These are phyloP conservation scores for Umbelopsis vinacea DNA, from an alignment of 192 early-diverging fungal genomes.

Conservation along the genomic window DNA sequence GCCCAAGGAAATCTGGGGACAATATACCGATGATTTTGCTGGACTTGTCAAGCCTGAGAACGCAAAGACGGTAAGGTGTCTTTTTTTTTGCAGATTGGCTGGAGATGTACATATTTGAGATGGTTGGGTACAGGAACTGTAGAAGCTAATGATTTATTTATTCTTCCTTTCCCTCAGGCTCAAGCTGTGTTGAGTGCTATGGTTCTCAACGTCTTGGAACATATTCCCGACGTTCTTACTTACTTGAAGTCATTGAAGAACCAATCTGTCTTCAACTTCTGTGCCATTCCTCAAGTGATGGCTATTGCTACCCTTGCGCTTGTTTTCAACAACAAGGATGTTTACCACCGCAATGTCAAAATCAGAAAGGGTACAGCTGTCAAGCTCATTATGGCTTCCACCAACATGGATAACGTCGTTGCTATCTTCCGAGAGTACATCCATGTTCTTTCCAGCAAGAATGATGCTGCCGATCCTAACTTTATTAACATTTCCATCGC, in stretches of 20 bases:
- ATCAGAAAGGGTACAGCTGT: constrained; percentile 90
- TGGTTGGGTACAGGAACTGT: too few relatives aligned
- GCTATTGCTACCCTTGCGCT: constrained; percentile 90
- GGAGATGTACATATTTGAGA: too few relatives aligned
- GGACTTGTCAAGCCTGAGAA: constrained; percentile 75
- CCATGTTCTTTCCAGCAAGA: constrained; percentile 64
- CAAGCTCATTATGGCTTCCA: constrained; percentile 65
- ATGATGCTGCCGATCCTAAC: constrained; percentile 62
- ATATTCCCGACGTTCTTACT: constrained; percentile 85
- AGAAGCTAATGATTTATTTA: too few relatives aligned
- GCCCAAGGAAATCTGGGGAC: constrained; percentile 93
- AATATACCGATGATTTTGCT: constrained; percentile 75
- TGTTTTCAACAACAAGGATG: constrained; percentile 83
- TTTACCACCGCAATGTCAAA: constrained; percentile 86
- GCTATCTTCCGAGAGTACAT: constrained; percentile 69
- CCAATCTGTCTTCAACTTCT: constrained; percentile 87
- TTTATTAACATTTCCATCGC: constrained; percentile 63
- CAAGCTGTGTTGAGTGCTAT: constrained; percentile 87
- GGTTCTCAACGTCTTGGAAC: constrained; percentile 82
- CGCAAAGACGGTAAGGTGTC: constrained; percentile 47
- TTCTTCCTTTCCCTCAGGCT: constrained; percentile 41
- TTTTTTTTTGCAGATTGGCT: too few relatives aligned
- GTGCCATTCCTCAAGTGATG: constrained; percentile 99
- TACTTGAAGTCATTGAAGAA: constrained; percentile 83
- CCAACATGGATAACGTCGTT: constrained; percentile 60